Evolutionary conservation across 768 basidiomycete species (phyloP), one percentile per base, ranked within the genome.

Genomic region (Russula vinacea): DNA sequence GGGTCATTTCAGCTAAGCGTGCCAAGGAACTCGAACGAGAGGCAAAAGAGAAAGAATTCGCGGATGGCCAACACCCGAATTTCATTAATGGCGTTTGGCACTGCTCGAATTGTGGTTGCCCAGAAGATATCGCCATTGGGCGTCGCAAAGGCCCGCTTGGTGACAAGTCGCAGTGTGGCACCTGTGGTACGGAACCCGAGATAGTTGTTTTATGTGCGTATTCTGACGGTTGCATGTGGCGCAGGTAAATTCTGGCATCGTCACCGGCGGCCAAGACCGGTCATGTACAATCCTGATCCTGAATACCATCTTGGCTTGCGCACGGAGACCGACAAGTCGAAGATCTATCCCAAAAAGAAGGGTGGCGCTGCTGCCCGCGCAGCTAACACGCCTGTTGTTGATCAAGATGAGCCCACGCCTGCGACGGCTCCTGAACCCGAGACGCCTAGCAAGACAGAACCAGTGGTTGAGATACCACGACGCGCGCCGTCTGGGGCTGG

Each of bases 41-140:
- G 71, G 90, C 91, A 24, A 92, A 92, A 74, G 89, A 90, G 73
- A 87, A 81, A 71, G 90, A 90, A 74, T 90, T 86, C 71, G 86
- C 86, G 45, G 88, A 92, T 70, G 88, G 90, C 9, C 89, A 91
- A 71, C 90, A 90, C 70, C 80, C 87, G 44, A 90, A 92, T 72
- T 80, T 84, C 69, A 88, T 94, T 72, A 79, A 94, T 68, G 92
- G 91, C 1, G 81, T 90, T 5, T 97, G 94, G 94, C 92, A 94
- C 76, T 98, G 94, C 72, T 93, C 92, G 22, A 96, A 94, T 71
- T 97, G 92, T 70, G 94, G 94, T 6, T 90, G 90, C 72, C 94
- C 94, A 0, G 93, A 92, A 71, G 84, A 77, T 69, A 86, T 96
- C 62, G 91, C 92, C 3, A 78, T 93, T 49, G 94, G 94, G 2